phyloP scores from a whole-genome alignment of 805 yeast species.

The Starmerella tilneyi region DNA sequence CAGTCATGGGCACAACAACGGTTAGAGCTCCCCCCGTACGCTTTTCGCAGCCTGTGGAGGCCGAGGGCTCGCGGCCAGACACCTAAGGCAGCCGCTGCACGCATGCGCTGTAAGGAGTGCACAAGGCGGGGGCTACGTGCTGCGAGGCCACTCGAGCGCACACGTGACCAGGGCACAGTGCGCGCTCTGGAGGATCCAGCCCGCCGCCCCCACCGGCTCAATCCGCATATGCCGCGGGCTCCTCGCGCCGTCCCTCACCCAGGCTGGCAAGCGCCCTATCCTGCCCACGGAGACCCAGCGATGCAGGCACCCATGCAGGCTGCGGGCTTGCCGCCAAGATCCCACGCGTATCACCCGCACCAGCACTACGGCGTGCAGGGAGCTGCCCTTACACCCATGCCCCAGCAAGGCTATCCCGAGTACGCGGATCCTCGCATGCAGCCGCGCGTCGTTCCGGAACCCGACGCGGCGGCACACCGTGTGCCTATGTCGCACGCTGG shows the following conservation, averaged over 20 bases:
- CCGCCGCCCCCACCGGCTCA: background rate
- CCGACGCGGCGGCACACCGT: too few relatives aligned
- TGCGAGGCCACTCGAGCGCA: too few relatives aligned
- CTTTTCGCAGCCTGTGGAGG: background rate
- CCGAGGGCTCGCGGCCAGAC: too few relatives aligned
- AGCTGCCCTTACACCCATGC: background rate
- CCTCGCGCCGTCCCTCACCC: constrained; percentile 9
- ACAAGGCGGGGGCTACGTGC: too few relatives aligned
- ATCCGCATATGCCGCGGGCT: constrained; percentile 10
- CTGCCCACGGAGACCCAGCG: background rate
- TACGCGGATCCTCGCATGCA: constrained; percentile 6
- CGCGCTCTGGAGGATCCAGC: background rate
- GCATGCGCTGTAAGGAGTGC: too few relatives aligned
- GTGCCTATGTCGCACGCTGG: too few relatives aligned
- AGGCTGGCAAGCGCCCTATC: constrained; percentile 6
- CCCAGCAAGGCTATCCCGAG: background rate
- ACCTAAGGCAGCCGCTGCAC: too few relatives aligned
- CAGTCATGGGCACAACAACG: background rate
- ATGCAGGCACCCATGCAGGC: constrained; percentile 1
- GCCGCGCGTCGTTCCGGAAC: background rate
- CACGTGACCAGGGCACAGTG: background rate
- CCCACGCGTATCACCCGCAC: background rate
- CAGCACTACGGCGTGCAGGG: constrained; percentile 3
- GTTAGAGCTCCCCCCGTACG: background rate
- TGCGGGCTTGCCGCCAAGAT: background rate